Evolutionary conservation across 495 filamentous ascomycete species (phyloP), one percentile per base, ranked within the genome.

Genomic region (Hypoxylon fuscum): DNA sequence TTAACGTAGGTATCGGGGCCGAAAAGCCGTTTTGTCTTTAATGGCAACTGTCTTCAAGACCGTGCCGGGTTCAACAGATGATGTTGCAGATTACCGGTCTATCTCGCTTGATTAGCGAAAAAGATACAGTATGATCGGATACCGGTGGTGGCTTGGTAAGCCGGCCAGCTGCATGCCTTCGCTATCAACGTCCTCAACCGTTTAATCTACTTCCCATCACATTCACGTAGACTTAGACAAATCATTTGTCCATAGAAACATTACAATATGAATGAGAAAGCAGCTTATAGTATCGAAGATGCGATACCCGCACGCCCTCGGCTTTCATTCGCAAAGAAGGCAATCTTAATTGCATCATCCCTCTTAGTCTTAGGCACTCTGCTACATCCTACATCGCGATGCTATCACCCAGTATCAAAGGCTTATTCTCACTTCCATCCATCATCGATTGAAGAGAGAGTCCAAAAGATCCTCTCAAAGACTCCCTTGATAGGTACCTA

Each of bases 401-500:
- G 44, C 37, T 68, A 54, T 54, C 65, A 44, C 38, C 49, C 50
- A 2, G 40, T 68, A 21, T 50, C 59, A 18, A 66, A 52, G 14
- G 40, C 66, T 14, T 64, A 55, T 53, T 61, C 48, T 20, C 48
- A 43, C 29, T 59, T 74, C 9, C 37, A 31, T 9, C 70, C 74
- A 2, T 59, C 68, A 14, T 82, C 76, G 11, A 76, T 91, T 31
- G 85, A 90, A 21, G 72, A 89, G 31, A 80, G 92, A 48, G 93
- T 90, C 6, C 77, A 85, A 10, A 80, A 77, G 43, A 91, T 97
- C 45, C 75, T 96, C 17, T 77, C 73, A 8, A 73, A 85, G n/a
- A 91, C 88, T 3, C 93, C 92, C 10, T 74, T 96, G 57, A 94
- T 96, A 73, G 91, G 89, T 92, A 31, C 27, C 27, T 31, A 76